A percentile compares a stretch with the other conserved stretches of the same genome.
Evolutionary conservation across 345 rosid genomes (phyloP).

Genomic region (Excoecaria cochinchinensis): DNA sequence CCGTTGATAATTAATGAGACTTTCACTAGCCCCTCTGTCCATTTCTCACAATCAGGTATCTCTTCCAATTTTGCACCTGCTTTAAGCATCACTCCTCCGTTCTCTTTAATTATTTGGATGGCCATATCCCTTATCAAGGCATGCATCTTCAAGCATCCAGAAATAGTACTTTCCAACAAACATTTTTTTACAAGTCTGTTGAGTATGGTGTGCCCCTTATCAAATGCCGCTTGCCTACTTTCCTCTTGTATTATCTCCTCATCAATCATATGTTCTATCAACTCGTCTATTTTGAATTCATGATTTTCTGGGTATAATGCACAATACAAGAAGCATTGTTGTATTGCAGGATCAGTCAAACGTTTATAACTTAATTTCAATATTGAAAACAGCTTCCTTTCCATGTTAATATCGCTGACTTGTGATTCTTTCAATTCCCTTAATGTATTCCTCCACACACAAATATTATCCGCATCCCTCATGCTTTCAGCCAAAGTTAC

Average conservation of each 20-base stretch:
- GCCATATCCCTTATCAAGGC: no score
- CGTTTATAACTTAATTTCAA: slow-evolving; percentile 18
- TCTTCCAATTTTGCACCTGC: no score
- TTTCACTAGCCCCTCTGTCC: no score
- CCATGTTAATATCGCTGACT: neutral
- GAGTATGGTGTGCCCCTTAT: slow-evolving; percentile 20
- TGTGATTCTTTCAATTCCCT: slow-evolving; percentile 10
- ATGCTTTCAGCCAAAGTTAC: slow-evolving; percentile 18
- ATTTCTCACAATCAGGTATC: no score
- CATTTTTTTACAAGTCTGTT: slow-evolving; percentile 10
- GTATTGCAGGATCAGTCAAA: slow-evolving; percentile 12
- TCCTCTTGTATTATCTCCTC: slow-evolving; percentile 25
- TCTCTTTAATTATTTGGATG: no score
- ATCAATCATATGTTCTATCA: slow-evolving; percentile 20
- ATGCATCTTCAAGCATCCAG: no score
- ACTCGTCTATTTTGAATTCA: neutral
- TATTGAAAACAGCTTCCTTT: neutral
- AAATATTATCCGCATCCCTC: slow-evolving; percentile 18
- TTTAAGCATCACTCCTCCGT: no score
- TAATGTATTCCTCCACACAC: slow-evolving; percentile 25
- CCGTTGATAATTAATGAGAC: no score
- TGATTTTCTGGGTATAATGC: slow-evolving; percentile 25
- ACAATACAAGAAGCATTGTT: slow-evolving; percentile 24
- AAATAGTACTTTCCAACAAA: neutral
- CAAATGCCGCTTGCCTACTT: slow-evolving; percentile 8